Conservation (phyloP, 306 rosid genomes). For the Acacia crassicarpa region DNA sequence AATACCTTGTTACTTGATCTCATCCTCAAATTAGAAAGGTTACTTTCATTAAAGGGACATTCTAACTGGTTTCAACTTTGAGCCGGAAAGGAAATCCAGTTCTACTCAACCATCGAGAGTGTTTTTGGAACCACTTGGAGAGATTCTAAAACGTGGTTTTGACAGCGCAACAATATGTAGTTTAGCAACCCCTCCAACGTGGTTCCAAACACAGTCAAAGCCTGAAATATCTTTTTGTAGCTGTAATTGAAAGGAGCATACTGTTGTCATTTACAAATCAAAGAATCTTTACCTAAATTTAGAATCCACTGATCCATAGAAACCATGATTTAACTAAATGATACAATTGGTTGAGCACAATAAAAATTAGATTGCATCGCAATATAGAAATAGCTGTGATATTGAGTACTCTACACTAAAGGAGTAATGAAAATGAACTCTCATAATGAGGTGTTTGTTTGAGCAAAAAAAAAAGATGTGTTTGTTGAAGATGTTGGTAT, state of each 20-base stretch:
- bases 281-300: background rate
- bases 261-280: background rate
- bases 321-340: background rate
- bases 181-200: background rate
- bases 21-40: background rate
- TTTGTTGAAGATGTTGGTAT: background rate
- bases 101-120: background rate
- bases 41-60: background rate
- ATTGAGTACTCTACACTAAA: background rate
- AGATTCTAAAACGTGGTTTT: background rate
- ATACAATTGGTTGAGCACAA: background rate
- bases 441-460: background rate
- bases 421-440: background rate
- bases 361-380: background rate
- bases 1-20: background rate
- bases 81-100: background rate
- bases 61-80: background rate
- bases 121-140: background rate
- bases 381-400: background rate
- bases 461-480: too few species aligned
- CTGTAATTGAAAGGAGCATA: background rate
- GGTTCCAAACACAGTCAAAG: background rate
- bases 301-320: background rate
- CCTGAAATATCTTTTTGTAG: background rate
- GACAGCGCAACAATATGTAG: background rate